Base-by-base conservation (phyloP, 176 grass and related monocot genomes). In the Bromus sterilis region DNA sequence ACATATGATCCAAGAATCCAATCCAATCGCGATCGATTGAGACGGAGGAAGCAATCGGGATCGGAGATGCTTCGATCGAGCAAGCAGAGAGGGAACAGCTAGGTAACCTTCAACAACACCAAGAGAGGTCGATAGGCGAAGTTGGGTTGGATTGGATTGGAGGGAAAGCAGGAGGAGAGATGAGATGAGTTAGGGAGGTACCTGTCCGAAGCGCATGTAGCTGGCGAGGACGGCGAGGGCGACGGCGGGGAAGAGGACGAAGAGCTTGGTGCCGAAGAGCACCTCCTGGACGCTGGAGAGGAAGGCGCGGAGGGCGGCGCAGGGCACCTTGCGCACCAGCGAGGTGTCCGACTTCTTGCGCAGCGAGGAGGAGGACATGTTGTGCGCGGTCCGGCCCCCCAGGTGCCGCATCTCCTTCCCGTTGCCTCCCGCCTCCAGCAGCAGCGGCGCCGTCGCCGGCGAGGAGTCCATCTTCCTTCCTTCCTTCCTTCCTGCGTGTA, bases 351-450 rank as follows among this genome's bases (percentile, higher is more conserved):
- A 99, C 72, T 93, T 91, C 78, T 93, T 95, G 69, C 93, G 93
- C 66, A 99, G 88, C 28, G 93, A 95, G 28, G 86, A 87, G 35
- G 91, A 91, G 23, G 96, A 99, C 55, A 99, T 36, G 96, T 86
- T 95, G 87, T 88, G 96, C 16, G 96, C 89, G 8, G 84, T 99
- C 62, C 91, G 89, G 40, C 85, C 78, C 62, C 88, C 85, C 59
- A 56, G 75, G 67, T 12, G 37, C 0, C 88, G 83, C 20, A 62
- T 46, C 78, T 89, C 88, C 88, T 89, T 89, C 59, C 39, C 60
- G 64, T 20, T 26, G 40, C 68, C 68, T 12, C 43, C 68, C 3
- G 40, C 68, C 25, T 26, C 68, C 68, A 46, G 40, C 68, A 72
- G 68, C 68, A 40, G 66, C 66, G 25, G 42, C 13, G 60, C 66